Base-by-base conservation (phyloP, 495 filamentous ascomycete genomes). In the Glarea lozoyensis region DNA sequence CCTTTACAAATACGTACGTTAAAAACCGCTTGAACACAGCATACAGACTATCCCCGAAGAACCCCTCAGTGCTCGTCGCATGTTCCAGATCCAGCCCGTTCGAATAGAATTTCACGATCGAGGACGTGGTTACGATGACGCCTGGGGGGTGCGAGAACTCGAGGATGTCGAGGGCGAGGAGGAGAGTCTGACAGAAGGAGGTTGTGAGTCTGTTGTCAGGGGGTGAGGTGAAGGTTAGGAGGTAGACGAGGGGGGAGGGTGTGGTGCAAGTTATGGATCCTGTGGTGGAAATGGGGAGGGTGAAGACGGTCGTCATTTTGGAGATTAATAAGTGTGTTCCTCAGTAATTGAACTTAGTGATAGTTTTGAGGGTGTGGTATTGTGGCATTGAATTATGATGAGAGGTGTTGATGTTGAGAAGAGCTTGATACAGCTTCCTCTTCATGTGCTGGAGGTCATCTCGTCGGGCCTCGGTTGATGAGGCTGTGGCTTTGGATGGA, bases 91-190 rank as follows among this genome's bases (percentile, higher is more conserved):
- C 83, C 7, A 90, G 67, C 0, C 84, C 84, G 61, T 88, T 88
- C 60, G 75, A 80, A 63, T 84, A 90, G 68, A 90, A 90, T 55
- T 89, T 90, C 37, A 66, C 53, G 33, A 88, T 82, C 20, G 69
- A 72, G 35, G 72, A 79, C 4, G 85, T 90, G 1, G 85, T 88
- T 20, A 90, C 60, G 2, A 86, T 63, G 0, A 88, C 84, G 34
- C 85, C 85, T 22, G 73, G 75, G 0, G 73, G 69, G 46, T 78
- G 73, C 9, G 70, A 62, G 38, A 79, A 73, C 50, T 88, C 82
- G 48, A 90, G 59, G 21, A 81, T 72, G 56, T 88, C 82, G 45
- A 89, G 76, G 2, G 84, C 79, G 12, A 79, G 66, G 22, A 82
- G 53, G 16, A 88, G 50, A 23, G 84, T 68, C 33, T 73, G 63